Evolutionary conservation across 164 flowering plant species (phyloP).

Genomic region (Warburgia ugandensis): DNA sequence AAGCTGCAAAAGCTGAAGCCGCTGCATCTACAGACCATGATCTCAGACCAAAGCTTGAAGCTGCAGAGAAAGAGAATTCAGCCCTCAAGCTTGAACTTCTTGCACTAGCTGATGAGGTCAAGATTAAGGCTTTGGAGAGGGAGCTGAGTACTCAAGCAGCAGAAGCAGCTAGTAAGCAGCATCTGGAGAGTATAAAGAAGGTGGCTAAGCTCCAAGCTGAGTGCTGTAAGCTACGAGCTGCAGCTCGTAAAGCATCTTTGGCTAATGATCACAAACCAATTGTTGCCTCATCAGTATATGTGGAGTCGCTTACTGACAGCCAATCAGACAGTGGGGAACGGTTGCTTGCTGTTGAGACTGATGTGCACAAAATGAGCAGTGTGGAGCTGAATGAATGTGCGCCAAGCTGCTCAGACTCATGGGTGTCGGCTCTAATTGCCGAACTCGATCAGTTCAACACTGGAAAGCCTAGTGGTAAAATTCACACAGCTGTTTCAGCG

Average conservation of each 20-base stretch:
- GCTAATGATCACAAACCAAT: constrained; percentile 35
- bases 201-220: constrained; percentile 83
- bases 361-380: constrained; percentile 19
- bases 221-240: constrained; percentile 54
- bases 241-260: constrained; percentile 30
- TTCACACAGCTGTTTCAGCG: constrained; percentile 18
- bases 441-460: constrained; percentile 61
- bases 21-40: constrained; percentile 21
- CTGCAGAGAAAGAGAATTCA: constrained; percentile 53
- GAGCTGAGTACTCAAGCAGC: constrained; percentile 89
- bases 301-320: constrained; percentile 65
- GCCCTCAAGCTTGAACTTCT: constrained; percentile 46
- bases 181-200: constrained; percentile 75
- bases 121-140: constrained; percentile 67
- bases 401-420: constrained; percentile 39
- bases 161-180: constrained; percentile 83
- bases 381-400: constrained; percentile 31
- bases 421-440: constrained; percentile 66
- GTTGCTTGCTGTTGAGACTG: constrained; percentile 30
- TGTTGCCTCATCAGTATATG: constrained; percentile 36
- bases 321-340: constrained; percentile 70
- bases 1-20: constrained; percentile 31
- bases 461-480: constrained; percentile 32
- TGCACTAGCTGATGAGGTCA: constrained; percentile 49
- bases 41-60: constrained; percentile 32